These are phyloP conservation scores for Catenaria anguillulae DNA, from an alignment of 371 early-diverging fungal species.

Conservation along the genomic window DNA sequence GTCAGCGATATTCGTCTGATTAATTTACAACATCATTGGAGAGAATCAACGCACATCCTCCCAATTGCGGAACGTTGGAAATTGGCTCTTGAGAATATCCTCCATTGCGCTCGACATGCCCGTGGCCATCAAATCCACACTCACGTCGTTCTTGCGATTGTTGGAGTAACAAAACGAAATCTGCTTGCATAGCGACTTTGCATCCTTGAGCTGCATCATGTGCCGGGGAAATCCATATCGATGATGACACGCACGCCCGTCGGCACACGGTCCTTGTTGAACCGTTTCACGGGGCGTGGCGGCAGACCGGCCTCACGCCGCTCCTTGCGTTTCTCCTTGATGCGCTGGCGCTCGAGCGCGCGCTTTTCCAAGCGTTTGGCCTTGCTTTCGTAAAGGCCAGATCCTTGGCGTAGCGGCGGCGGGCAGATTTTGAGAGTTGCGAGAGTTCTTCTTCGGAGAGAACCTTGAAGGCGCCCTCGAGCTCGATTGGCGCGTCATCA, in stretches of 20 bases:
- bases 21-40: no score
- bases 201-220: slow-evolving; percentile 22
- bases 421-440: no score
- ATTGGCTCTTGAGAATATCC: background rate
- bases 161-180: slow-evolving; percentile 49
- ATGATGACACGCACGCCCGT: slow-evolving; percentile 37
- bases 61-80: background rate
- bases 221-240: slow-evolving; percentile 18
- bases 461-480: no score
- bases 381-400: slow-evolving; percentile 20
- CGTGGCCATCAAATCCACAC: slow-evolving; percentile 33
- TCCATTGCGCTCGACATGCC: slow-evolving; percentile 8
- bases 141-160: slow-evolving; percentile 33
- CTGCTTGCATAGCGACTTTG: slow-evolving; percentile 48
- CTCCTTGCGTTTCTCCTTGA: slow-evolving; percentile 16
- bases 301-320: slow-evolving; percentile 15
- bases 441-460: slow-evolving; percentile 14
- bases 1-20: no score
- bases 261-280: slow-evolving; percentile 5
- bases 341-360: slow-evolving; percentile 13
- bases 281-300: background rate
- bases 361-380: slow-evolving; percentile 14
- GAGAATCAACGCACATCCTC: background rate
- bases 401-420: slow-evolving; percentile 16
- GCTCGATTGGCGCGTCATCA: no score